Evolutionary conservation across 2,329 filamentous ascomycete genomes (phyloP).

Genomic region (Pestalotiopsis sp.): DNA sequence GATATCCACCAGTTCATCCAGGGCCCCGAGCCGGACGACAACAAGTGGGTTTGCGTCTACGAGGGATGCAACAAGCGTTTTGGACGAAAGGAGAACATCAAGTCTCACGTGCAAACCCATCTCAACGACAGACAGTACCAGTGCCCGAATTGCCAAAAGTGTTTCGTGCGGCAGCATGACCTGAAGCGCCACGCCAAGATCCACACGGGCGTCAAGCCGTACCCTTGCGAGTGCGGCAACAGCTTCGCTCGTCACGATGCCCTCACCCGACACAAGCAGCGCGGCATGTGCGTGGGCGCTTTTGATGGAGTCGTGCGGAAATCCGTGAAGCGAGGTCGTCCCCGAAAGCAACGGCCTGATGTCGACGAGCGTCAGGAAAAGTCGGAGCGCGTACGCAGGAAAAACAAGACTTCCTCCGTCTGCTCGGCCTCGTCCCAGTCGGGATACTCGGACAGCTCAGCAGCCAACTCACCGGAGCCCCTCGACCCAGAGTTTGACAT

Average conservation of each 20-base stretch:
- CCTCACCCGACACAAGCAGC: constrained; percentile 87
- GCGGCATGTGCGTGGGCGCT: constrained; percentile 94
- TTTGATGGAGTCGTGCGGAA: constrained; percentile 75
- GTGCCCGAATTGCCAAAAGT: constrained; percentile 90
- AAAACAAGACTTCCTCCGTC: constrained; percentile 49
- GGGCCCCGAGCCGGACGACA: constrained; percentile 70
- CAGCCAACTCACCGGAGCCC: constrained; percentile 49
- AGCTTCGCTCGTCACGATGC: constrained; percentile 95
- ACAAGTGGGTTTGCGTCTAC: constrained; percentile 77
- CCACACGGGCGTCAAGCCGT: constrained; percentile 93
- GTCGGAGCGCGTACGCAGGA: constrained; percentile 53
- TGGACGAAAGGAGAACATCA: constrained; percentile 98
- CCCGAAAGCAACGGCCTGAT: constrained; percentile 61
- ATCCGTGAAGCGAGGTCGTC: constrained; percentile 62
- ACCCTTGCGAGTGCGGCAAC: constrained; percentile 91
- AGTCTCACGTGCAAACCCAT: constrained; percentile 96
- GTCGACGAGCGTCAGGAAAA: constrained; percentile 58
- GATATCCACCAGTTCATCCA: constrained; percentile 77
- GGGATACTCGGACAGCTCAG: constrained; percentile 57
- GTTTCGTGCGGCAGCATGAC: constrained; percentile 96
- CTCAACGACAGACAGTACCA: constrained; percentile 94
- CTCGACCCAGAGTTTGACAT: constrained; percentile 40
- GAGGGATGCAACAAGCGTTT: constrained; percentile 85
- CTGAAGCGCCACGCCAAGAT: constrained; percentile 97
- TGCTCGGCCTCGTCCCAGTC: constrained; percentile 53